phyloP scores from a whole-genome alignment of 306 rosid species.

The Cercis canadensis region DNA sequence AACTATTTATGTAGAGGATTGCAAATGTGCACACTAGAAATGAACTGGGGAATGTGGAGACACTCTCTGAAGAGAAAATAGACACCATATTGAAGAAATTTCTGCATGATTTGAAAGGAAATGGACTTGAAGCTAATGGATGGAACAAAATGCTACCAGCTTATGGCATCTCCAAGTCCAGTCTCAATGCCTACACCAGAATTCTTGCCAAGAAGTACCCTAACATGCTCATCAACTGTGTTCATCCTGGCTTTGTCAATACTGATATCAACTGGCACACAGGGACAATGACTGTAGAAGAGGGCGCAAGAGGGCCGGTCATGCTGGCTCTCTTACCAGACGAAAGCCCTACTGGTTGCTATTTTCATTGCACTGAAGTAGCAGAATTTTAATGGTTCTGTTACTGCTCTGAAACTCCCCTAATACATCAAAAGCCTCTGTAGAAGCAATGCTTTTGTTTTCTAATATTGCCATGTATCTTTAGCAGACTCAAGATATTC shows the following conservation, averaged over 20 bases:
- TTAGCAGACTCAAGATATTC: too few species aligned
- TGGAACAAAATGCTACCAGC: slow-evolving; percentile 68
- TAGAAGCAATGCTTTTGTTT: too few species aligned
- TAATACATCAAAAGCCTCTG: too few species aligned
- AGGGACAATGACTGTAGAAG: slow-evolving; percentile 49
- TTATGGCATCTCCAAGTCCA: slow-evolving; percentile 58
- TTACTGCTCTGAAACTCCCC: too few species aligned
- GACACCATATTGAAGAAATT: slow-evolving; percentile 53
- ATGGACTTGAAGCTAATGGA: slow-evolving; percentile 57
- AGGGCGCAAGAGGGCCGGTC: slow-evolving; percentile 60
- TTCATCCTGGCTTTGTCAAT: slow-evolving; percentile 63
- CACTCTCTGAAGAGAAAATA: slow-evolving; percentile 56
- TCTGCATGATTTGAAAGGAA: slow-evolving; percentile 49
- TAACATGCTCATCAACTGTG: slow-evolving; percentile 57
- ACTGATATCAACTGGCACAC: slow-evolving; percentile 60
- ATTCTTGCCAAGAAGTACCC: slow-evolving; percentile 54
- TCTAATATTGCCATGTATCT: too few species aligned
- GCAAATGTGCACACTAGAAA: slow-evolving; percentile 50
- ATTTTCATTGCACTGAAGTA: slow-evolving; percentile 50
- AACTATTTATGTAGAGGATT: slow-evolving; percentile 53
- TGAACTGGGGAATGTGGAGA: slow-evolving; percentile 47
- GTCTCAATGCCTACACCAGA: slow-evolving; percentile 64
- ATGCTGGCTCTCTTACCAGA: slow-evolving; percentile 53
- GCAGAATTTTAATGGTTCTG: slow-evolving; percentile 44
- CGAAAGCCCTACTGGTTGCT: slow-evolving; percentile 57